phyloP scores from a whole-genome alignment of 1,139 yeast genomes.

The Kurtzmaniella quercitrusa region DNA sequence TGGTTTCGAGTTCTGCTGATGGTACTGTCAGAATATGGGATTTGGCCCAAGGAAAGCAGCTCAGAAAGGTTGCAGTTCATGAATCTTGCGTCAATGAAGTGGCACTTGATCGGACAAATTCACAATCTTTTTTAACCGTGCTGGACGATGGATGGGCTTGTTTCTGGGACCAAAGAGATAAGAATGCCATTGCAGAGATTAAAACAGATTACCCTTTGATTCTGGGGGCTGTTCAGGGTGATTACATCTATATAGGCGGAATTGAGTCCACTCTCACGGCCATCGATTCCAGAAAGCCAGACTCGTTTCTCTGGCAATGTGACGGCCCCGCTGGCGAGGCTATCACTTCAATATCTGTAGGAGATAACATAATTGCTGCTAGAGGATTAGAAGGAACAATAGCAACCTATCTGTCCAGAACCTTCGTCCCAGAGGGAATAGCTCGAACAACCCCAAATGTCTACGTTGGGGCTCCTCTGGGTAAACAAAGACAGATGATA shows the following conservation, averaged over 20 bases:
- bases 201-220: conserved; percentile 55
- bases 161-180: conserved; percentile 64
- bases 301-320: conserved; percentile 42
- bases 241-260: conserved; percentile 54
- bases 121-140: conserved; percentile 39
- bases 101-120: conserved; percentile 13
- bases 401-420: conserved; percentile 52
- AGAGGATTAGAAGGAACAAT: conserved; percentile 57
- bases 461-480: conserved; percentile 59
- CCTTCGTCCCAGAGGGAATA: conserved; percentile 32
- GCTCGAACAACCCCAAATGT: conserved; percentile 39
- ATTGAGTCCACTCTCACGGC: conserved; percentile 61
- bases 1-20: conserved; percentile 51
- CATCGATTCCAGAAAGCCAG: conserved; percentile 47
- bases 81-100: conserved; percentile 55
- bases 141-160: conserved; percentile 62
- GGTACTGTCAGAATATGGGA: conserved; percentile 53
- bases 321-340: conserved; percentile 40
- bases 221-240: conserved; percentile 45
- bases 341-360: conserved; percentile 52
- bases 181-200: conserved; percentile 32
- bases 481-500: conserved; percentile 49
- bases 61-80: conserved; percentile 52
- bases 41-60: conserved; percentile 47
- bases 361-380: conserved; percentile 48